Base-by-base conservation (phyloP, 768 basidiomycete species). In the Calocera cornea region DNA sequence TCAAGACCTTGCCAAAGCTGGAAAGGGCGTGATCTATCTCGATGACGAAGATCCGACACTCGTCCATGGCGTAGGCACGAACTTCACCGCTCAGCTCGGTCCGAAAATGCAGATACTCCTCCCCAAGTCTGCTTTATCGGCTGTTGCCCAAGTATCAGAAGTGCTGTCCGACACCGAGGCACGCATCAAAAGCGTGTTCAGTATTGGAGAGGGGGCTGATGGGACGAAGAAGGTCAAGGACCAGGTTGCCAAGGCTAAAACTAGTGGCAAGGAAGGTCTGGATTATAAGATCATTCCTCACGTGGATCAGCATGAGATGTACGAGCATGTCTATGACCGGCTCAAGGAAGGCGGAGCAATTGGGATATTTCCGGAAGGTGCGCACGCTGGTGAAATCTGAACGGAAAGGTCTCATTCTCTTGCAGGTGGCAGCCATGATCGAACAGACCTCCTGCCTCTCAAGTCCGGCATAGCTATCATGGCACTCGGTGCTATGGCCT, bases 291-390 rank as follows among this genome's bases (percentile, higher is more conserved):
- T 80, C 41, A 77, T 98, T 67, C 93, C 95, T 0, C 87, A 87
- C 74, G 86, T 99, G 69, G 90, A 99, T 78, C 97, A 98, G 75
- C 85, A 89, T 69, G 86, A 91, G 65, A 97, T 97, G 87, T 99
- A 98, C 77, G 85, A 87, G 19, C 83, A 91, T 68, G 97, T 98
- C 2, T 99, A 97, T 76, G 82, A 92, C 74, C 84, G 85, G 67
- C 79, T 98, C 67, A 90, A 85, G 67, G 84, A 88, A 67, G 92
- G 92, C 10, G 92, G 92, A 16, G 87, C 87, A 70, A 95, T 99
- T 69, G 95, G 97, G 54, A 97, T 99, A 70, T 98, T 98, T 74
- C 97, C 97, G 41, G 97, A 98, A 87, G 95, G 95, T 92, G 71
- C 67, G 76, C 44, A 7, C 11, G 19, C 10, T 41, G 11, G 40